Evolutionary conservation across 1,139 yeast species (phyloP), one percentile per base, ranked within the genome.

Genomic region (Geotrichum fermentans): DNA sequence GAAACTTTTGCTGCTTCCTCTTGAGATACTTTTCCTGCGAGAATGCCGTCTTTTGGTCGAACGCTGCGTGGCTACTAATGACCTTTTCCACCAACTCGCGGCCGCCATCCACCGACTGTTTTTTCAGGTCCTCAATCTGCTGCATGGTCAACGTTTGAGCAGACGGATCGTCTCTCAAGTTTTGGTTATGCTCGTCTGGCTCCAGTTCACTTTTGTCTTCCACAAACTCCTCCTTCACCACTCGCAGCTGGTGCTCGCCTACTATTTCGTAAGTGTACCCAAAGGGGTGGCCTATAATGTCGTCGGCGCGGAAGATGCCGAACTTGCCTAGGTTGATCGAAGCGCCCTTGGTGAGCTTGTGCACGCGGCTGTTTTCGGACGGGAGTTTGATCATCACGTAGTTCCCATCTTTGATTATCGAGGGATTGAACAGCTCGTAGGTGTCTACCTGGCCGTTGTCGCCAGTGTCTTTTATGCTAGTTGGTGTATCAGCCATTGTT

Each of bases 11-110:
- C 66, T 88, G 95, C 68, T 92, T 92, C 59, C 98, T 79, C 59
- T 84, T 83, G 58, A 90, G 70, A 64, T 92, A 92, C 68, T 92
- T 92, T 59, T 87, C 96, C 64, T 92, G 96, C 3, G 97, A 87
- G 61, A 78, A 88, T 22, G 82, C 72, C 3, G 98, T 92, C 68
- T 92, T 92, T 63, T 87, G 83, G 58, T 86, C 89, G 63, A 92
- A 92, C 11, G 88, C 86, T 39, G 75, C 84, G 68, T 94, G 97
- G 14, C 90, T 81, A 51, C 82, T 82, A 56, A 88, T 81, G 68
- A 92, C 84, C 59, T 78, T 79, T 55, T 85, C 84, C 51, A 92
- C 89, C 56, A 94, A 83, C 47, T 79, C 81, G 59, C 83, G 84
- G n/a, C 96, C 95, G 14, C 69, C 69, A 26, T 62, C 58, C 11